Base-by-base conservation (phyloP, 2,329 filamentous ascomycete species). In the Fusarium annulatum region DNA sequence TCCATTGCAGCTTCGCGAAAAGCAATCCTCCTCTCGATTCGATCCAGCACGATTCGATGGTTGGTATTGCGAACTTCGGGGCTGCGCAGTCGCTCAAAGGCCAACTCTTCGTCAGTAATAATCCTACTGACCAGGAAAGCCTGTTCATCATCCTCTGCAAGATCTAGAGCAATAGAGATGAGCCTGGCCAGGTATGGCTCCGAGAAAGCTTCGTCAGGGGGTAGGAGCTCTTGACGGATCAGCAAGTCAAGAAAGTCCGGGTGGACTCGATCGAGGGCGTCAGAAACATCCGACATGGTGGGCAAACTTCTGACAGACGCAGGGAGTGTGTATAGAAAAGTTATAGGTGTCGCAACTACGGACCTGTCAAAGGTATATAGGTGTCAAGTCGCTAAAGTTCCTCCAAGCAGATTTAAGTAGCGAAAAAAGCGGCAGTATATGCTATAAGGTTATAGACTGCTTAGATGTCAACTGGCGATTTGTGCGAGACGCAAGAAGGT, bases 91-190 rank as follows among this genome's bases (percentile, higher is more conserved):
- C 72, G 66, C 23, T 71, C 51, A 11, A 56, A 36, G 3, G 74
- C 74, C 4, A 60, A 16, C 16, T 79, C 77, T 6, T 77, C 71
- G n/a, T 79, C 74, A 1, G 74, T 26, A 34, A 79, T 66, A 15
- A 79, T 69, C 14, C 76, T 73, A 5, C 67, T 68, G 12, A 78
- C 41, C 9, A 79, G 36, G 14, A 66, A 52, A 21, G 64, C 39
- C 21, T 79, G 77, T 19, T 76, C 71, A 2, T 43, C 33, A 1
- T 64, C 55, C 3, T 77, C 70, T 8, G 71, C 64, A 15, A 76
- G 66, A 42, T 77, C 68, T 19, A 79, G 63, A 9, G 78, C 78
- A 9, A 78, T 28, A 2, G 30, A 9, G 23, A 76, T 72, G 7
- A 65, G 55, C 3, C 58, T 67, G 10, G 74, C 76, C 9, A 79